Percentiles rank a stretch among this genome's conserved stretches.
Conservation (phyloP, 2,329 filamentous ascomycete species). For the Cryphonectria naterciae region DNA sequence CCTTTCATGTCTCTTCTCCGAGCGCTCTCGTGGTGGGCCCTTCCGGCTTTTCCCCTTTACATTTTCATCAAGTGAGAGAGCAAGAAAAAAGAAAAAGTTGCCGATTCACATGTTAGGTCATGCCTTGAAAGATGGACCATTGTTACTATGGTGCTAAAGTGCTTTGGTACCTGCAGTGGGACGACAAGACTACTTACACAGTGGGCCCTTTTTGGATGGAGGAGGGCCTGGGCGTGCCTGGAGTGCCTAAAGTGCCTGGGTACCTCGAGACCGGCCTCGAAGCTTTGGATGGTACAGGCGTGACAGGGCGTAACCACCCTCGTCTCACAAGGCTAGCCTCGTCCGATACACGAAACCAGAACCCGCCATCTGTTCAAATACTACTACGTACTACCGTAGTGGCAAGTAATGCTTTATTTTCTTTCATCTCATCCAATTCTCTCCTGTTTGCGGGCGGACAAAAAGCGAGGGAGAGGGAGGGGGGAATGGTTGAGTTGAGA, state of each 20-base stretch:
- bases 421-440: neutral
- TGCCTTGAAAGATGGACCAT: neutral
- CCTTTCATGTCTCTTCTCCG: neutral
- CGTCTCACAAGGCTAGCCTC: slow-evolving; percentile 14
- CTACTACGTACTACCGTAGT: neutral
- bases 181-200: neutral
- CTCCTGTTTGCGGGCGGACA: neutral
- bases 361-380: neutral
- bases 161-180: neutral
- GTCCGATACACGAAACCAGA: slow-evolving; percentile 13
- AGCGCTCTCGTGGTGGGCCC: no score
- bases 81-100: neutral
- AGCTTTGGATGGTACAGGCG: neutral
- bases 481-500: neutral
- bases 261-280: neutral
- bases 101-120: neutral
- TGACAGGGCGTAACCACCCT: neutral
- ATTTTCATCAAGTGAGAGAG: neutral
- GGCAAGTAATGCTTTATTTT: neutral
- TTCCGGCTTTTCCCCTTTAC: no score
- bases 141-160: neutral
- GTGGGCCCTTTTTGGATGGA: neutral
- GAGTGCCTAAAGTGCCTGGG: neutral
- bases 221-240: neutral
- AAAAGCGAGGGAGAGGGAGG: no score